Percentiles rank a stretch among this genome's conserved stretches.
Conservation (phyloP, 2,329 filamentous ascomycete genomes). For the Fusarium dimerum region DNA sequence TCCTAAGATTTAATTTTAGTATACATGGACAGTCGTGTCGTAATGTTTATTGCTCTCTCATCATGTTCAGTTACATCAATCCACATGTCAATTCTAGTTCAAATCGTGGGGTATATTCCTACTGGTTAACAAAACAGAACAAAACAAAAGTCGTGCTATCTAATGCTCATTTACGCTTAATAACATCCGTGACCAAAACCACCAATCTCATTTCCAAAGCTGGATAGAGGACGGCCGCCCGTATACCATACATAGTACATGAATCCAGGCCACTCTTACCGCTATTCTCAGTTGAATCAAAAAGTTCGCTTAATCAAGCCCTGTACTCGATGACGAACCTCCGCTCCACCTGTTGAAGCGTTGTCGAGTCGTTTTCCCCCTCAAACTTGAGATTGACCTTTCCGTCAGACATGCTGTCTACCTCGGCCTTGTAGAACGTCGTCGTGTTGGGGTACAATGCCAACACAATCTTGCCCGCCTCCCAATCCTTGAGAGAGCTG, state of each 20-base stretch:
- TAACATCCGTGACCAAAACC: no score
- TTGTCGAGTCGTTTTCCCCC: slow-evolving; percentile 73
- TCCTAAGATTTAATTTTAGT: no score
- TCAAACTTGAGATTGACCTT: slow-evolving; percentile 74
- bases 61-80: background rate
- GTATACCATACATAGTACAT: background rate
- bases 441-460: slow-evolving; percentile 82
- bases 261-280: background rate
- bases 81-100: background rate
- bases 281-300: background rate
- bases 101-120: background rate
- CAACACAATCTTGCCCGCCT: slow-evolving; percentile 70
- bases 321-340: slow-evolving; percentile 77
- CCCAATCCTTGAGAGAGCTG: slow-evolving; percentile 58
- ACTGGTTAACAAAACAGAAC: background rate
- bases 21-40: background rate
- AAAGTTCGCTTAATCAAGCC: slow-evolving; percentile 21
- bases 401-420: slow-evolving; percentile 64
- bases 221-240: no score
- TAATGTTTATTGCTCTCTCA: background rate
- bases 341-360: slow-evolving; percentile 73
- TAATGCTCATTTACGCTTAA: no score
- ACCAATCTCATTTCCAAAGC: no score
- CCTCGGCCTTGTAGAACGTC: slow-evolving; percentile 82
- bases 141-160: background rate